Evolutionary conservation across 352 stramenopile genomes (phyloP), one percentile per base, ranked within the genome.

Genomic region (Blastocystis sp.): DNA sequence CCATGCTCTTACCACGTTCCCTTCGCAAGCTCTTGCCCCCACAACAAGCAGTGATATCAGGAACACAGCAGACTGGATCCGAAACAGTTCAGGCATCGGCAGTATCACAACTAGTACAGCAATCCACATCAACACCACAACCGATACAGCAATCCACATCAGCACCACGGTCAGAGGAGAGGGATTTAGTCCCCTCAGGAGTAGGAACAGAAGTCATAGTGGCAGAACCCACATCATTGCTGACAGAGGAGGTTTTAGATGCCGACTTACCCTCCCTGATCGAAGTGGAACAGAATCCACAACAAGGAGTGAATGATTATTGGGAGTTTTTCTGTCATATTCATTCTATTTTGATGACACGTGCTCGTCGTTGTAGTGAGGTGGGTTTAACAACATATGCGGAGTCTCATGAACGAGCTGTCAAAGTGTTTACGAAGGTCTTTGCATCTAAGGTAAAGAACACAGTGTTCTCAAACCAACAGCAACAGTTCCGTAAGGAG

Each of bases 271-370:
- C 73, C 2, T 53, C 53, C n/a, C 54, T 84, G 13, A 17, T 42
- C n/a, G 59, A 64, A 22, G 22, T 84, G 24, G 53, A 53, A 37
- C 48, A 66, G 73, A 84, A 68, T n/a, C 51, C 56, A 57, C 53
- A 69, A 57, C 24, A 68, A 9, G 48, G 59, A 48, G 73, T 66
- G 11, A 60, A 42, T 11, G 53, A 84, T 37, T 84, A 68, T 57
- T 84, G 73, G 73, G 54, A 84, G 30, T 44, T 84, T 35, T 60
- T 66, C 42, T 54, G n/a, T 17, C 40, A 62, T 35, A 57, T 84
- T 33, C 17, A 66, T 11, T 24, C 64, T 13, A 42, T 84, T 7
- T 19, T 84, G 24, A 84, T 44, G 30, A 30, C 27, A 22, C 73
- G 73, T 15, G 24, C 24, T 33, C 24, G 27, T 11, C 24, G 48